Evolutionary conservation across 768 basidiomycete genomes (phyloP), one percentile per base, ranked within the genome.

Genomic region (Cyclocybe cylindracea): DNA sequence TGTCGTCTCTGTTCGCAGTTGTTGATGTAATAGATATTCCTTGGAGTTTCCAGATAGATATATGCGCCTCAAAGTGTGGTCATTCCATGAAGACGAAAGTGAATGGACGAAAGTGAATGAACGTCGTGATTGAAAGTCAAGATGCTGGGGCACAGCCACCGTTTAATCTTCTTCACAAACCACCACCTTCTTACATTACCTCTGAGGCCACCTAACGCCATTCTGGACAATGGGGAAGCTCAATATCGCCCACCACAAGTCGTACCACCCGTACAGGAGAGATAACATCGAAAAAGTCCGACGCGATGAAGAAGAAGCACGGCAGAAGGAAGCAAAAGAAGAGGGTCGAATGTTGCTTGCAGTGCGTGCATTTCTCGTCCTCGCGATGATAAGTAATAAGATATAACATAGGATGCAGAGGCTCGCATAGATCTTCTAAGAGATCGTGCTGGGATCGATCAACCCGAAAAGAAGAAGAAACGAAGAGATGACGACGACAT

Each of bases 221-320:
- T 31, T 29, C 42, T 51, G 24, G 44, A 68, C 54, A 41, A 91
- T 91, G 90, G 90, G 89, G 24, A 90, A 90, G 62, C 78, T 93
- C 18, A 91, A 91, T 65, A 92, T 93, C 66, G 91, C 91, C 10
- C 91, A 93, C 66, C 91, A 92, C 75, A 94, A 94, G 65, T 91
- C 89, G 1, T 93, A 93, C 66, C 91, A 94, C 58, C 91, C 91
- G 0, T 93, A 93, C 63, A 73, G 91, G 36, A 70, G 85, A 39
- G 91, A 94, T 65, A 94, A 94, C 61, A 89, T 93, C 53, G 89
- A 91, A 52, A 80, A 80, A 14, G 89, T 94, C 1, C 74, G 84
- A n/a, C 70, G 64, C 51, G 91, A 94, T 78, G 91, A 94, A 70
- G 91, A 89, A 61, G 88, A 86, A 64, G 91, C 89, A 10, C 71